Base-by-base conservation (phyloP, 257 asterid species). In the Scutellaria galericulata region DNA sequence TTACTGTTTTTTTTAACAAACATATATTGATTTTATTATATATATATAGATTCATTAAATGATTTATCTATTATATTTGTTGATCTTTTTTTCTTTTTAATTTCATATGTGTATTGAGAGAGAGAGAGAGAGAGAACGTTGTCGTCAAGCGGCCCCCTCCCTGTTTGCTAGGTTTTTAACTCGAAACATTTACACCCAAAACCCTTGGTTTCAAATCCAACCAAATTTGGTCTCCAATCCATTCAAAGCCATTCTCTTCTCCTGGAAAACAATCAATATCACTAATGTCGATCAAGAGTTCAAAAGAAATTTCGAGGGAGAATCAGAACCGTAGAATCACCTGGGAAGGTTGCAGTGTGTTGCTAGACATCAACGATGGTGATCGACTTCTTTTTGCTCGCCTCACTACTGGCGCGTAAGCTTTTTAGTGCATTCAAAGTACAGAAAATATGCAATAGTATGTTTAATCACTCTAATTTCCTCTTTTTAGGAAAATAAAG, bases 281-380 rank as follows among this genome's bases (percentile, higher is more conserved):
- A 14, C 64, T 9, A 58, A 87, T 90, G 97, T 45, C 84, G 59
- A 66, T 42, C 46, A 64, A 65, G 57, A 77, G 50, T 68, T 53
- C 70, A n/a, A 79, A 65, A 42, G 86, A 78, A 45, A 80, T 1
- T 61, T 70, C 72, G 57, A 45, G 65, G 53, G 62, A 57, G 12
- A 82, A 41, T 41, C 81, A 57, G 54, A 88, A 71, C 72, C 79
- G 77, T 45, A 85, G 97, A 83, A 74, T 86, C 72, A 89, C 99
- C 14, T 91, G 93, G 95, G 99, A 91, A 67, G 97, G 99, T 31
- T 91, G 97, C 84, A 94, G 88, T 68, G 97, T 91, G 42, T 84
- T 94, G 93, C 97, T 94, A 12, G 99, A 94, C 81, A 86, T 94
- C 80, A 94, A 94, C 69, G 96, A 91, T 41, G 99, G 99, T 12